Evolutionary conservation across 257 asterid species (phyloP), one percentile per base, ranked within the genome.

Genomic region (Solanum pimpinellifolium): DNA sequence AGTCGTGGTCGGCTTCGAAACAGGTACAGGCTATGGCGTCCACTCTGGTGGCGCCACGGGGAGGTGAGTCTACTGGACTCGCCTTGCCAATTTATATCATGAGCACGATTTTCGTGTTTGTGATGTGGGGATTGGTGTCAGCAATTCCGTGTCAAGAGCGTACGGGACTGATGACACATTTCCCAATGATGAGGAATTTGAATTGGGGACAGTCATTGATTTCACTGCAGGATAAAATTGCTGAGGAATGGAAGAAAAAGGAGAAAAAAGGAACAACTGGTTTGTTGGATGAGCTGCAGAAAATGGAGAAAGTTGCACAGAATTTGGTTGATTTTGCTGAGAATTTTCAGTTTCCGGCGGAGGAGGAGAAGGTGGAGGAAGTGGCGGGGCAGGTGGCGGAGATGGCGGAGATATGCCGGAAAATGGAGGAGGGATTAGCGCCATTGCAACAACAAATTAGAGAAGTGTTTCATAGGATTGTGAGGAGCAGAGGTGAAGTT

Each of bases 381-480:
- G 80, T 93, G 93, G 93, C 90, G 49, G 89, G 2, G 37, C 93
- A 88, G 90, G 98, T 95, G 90, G 94, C 87, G 44, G 98, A 94
- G 91, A 60, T 97, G 95, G 92, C 87, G 73, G 98, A 94, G 69
- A 91, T 94, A 4, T 95, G 98, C 86, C 85, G 85, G 86, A 92
- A 86, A 84, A 93, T 95, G 98, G 98, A 95, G 92, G 98, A 94
- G 41, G 99, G 98, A 27, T 44, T 95, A 86, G 93, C 89, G 11
- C 98, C 99, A 1, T 90, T 97, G 9, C 96, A 93, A 65, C 95
- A 91, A 11, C 98, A 93, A 86, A 90, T 95, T 35, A 93, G 98
- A 27, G 96, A 97, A 78, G 98, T 97, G 89, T 97, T 97, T 70
- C 99, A 97, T 87, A 94, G 97, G 95, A 94, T 96, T 86, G 98